Conservation (phyloP, 352 stramenopile genomes). For the Globisporangium cystogenes region DNA sequence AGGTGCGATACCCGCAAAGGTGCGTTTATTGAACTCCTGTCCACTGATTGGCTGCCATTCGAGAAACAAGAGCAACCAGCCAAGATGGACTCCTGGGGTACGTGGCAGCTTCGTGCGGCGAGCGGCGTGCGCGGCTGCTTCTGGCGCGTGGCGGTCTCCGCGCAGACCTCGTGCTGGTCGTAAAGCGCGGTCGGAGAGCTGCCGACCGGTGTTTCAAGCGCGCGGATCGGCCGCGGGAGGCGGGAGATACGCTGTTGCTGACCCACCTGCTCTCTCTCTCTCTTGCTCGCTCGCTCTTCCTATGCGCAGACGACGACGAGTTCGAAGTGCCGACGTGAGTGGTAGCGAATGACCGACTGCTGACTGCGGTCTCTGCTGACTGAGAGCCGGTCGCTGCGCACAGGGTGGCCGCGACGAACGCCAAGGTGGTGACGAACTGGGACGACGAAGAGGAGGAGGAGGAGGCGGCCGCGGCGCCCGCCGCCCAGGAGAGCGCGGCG, state of each 20-base stretch:
- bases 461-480: constrained; percentile 26
- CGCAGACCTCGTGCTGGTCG: no score
- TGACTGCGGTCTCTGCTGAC: not conserved
- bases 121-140: constrained; percentile 1
- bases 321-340: constrained; percentile 58
- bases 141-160: no score
- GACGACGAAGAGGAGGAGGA: constrained; percentile 79
- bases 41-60: not conserved
- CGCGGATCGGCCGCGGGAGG: no score
- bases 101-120: constrained; percentile 13
- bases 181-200: not conserved
- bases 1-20: no score
- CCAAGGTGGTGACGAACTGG: constrained; percentile 51
- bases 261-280: not conserved
- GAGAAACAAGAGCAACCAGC: not conserved
- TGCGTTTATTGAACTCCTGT: no score
- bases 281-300: not conserved
- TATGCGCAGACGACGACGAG: constrained; percentile 77
- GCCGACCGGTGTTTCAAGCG: no score
- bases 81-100: constrained; percentile 79
- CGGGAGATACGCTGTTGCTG: not conserved
- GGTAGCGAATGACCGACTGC: no score
- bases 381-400: no score
- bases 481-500: constrained; percentile 16
- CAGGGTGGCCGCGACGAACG: constrained; percentile 31